Base-by-base conservation (phyloP, 129 eudicot genomes). In the Ambrosia artemisiifolia region DNA sequence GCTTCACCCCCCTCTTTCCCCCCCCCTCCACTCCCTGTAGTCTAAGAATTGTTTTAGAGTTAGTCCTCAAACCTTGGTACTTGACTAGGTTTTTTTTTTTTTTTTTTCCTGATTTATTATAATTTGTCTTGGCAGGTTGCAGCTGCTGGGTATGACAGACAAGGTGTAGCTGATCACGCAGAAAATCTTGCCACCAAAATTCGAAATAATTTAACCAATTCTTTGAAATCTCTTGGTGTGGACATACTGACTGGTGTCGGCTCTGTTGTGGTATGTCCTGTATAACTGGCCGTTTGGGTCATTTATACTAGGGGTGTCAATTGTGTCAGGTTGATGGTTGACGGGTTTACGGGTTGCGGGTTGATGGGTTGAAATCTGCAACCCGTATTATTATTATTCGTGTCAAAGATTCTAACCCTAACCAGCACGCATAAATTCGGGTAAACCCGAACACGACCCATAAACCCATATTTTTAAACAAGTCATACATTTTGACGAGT, bases 121-220 rank as follows among this genome's bases (percentile, higher is more conserved):
- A 7, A 54, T 70, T 63, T 12, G 63, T 42, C 50, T 64, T 81
- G 66, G 64, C 79, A 94, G 99, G 97, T 95, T 78, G 94, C 88
- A 69, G 97, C 99, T 75, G 99, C 99, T 63, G 90, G 90, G 16
- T 95, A 95, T 83, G 96, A 90, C 85, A 90, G 97, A 86, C 97
- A 95, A 77, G 89, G 82, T 50, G 97, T 95, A 34, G 99, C 99
- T 60, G 96, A 90, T 77, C 99, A 95, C 59, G 99, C 97, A 6
- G 86, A 81, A 77, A 86, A 86, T 85, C 91, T 91, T 75, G 99
- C 99, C 78, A 78, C 96, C 71, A 95, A 95, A 80, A 95, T 95
- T 40, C 79, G 97, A 57, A 88, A 78, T 72, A 90, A 90, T 56
- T 82, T 95, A 77, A 95, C 97, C 44, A 91, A 88, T 79, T 95